Percentiles rank a stretch among this genome's conserved stretches.
Conservation (phyloP, 768 basidiomycete genomes). For the Suillus subluteus region DNA sequence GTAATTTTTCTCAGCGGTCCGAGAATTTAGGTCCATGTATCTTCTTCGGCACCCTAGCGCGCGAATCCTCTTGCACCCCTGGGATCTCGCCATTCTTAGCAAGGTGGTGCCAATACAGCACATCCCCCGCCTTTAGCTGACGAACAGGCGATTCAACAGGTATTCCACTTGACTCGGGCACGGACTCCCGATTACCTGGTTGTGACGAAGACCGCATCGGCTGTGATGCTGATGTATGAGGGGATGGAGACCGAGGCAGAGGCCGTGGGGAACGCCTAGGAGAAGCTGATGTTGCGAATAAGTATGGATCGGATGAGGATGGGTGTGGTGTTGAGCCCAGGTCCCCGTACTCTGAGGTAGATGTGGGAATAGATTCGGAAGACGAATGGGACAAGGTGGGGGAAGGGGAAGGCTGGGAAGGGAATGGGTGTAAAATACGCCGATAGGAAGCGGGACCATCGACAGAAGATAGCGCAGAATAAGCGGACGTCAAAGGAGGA, state of each 20-base stretch:
- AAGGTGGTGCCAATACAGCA: slow-evolving; percentile 80
- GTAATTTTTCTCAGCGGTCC: slow-evolving; percentile 31
- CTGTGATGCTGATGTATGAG: slow-evolving; percentile 16
- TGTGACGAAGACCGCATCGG: slow-evolving; percentile 15
- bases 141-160: slow-evolving; percentile 42
- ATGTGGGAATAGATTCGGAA: slow-evolving; percentile 27
- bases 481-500: slow-evolving; percentile 34
- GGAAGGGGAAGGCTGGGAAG: slow-evolving; percentile 29
- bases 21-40: slow-evolving; percentile 17
- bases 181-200: slow-evolving; percentile 16
- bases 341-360: slow-evolving; percentile 28
- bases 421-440: slow-evolving; percentile 11
- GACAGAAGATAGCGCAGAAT: slow-evolving; percentile 28
- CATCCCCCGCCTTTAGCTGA: slow-evolving; percentile 59
- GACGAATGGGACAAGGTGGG: slow-evolving; percentile 24
- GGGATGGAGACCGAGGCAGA: slow-evolving; percentile 18
- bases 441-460: slow-evolving; percentile 34
- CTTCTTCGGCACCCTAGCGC: slow-evolving; percentile 42
- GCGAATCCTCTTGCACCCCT: slow-evolving; percentile 62
- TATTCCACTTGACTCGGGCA: slow-evolving; percentile 28
- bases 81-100: slow-evolving; percentile 72
- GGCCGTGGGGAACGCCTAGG: slow-evolving; percentile 28
- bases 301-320: slow-evolving; percentile 29
- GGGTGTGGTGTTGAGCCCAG: slow-evolving; percentile 23
- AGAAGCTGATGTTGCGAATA: slow-evolving; percentile 23